phyloP scores from a whole-genome alignment of 257 asterid genomes.

The Salvia hispanica region DNA sequence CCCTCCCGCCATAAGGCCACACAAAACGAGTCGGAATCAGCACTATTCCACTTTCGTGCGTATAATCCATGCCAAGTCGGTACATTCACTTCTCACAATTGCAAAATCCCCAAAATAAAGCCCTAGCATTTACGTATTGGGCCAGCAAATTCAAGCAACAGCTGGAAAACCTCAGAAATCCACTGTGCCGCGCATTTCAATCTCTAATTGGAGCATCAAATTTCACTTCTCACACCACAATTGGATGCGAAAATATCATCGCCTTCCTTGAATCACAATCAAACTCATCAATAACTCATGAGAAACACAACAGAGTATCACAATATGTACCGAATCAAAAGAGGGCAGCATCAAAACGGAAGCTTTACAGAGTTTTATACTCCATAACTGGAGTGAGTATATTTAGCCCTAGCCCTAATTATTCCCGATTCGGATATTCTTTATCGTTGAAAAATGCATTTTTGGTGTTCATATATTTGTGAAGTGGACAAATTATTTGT shows the following conservation, averaged over 20 bases:
- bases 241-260: slow-evolving; percentile 22
- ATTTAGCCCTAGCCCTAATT: slow-evolving; percentile 45
- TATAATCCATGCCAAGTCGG: slow-evolving; percentile 56
- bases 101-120: slow-evolving; percentile 32
- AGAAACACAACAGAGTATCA: slow-evolving; percentile 8
- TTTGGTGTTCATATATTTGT: slow-evolving; percentile 17
- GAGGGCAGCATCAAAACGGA: slow-evolving; percentile 33
- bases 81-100: slow-evolving; percentile 42
- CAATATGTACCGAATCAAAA: slow-evolving; percentile 19
- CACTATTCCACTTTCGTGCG: slow-evolving; percentile 51
- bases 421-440: slow-evolving; percentile 35
- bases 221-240: slow-evolving; percentile 29
- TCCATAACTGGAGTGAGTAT: slow-evolving; percentile 18
- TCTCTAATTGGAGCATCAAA: slow-evolving; percentile 20
- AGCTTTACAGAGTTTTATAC: slow-evolving; percentile 21
- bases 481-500: slow-evolving; percentile 34
- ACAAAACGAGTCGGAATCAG: slow-evolving; percentile 67
- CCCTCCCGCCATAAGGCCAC: slow-evolving; percentile 88
- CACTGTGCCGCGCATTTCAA: slow-evolving; percentile 28
- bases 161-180: slow-evolving; percentile 23
- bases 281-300: background rate
- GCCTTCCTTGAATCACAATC: slow-evolving; percentile 27
- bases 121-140: slow-evolving; percentile 34
- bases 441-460: slow-evolving; percentile 21
- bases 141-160: slow-evolving; percentile 26